Conservation (phyloP, 1,139 yeast genomes). For the Candida albicans region DNA sequence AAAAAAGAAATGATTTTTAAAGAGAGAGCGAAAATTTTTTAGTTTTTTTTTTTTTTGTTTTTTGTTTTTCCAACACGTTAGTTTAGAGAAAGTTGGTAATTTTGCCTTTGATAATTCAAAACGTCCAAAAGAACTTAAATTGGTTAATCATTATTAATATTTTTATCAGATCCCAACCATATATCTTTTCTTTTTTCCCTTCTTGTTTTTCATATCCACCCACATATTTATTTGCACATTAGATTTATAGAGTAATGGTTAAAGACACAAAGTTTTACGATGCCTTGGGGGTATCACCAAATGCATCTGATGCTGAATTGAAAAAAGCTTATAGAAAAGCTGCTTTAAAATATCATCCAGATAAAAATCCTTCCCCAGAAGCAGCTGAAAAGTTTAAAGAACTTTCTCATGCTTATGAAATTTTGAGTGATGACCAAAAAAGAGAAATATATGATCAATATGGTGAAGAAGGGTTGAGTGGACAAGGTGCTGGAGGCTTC, state of each 20-base stretch:
- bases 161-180: background rate
- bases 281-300: constrained; percentile 73
- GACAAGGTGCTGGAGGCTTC: constrained; percentile 63
- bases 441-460: constrained; percentile 85
- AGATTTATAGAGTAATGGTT: constrained; percentile 55
- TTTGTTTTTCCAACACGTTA: background rate
- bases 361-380: constrained; percentile 73
- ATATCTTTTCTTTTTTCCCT: background rate
- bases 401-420: constrained; percentile 86
- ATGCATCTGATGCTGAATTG: constrained; percentile 79
- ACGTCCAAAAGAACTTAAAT: background rate
- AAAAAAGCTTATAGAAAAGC: constrained; percentile 94
- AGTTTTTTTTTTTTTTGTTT: background rate
- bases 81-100: background rate
- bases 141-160: background rate
- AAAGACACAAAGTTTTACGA: constrained; percentile 90
- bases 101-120: background rate
- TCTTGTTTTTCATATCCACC: background rate
- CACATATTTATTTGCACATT: background rate
- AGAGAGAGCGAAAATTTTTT: background rate
- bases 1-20: background rate
- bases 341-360: constrained; percentile 95
- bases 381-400: constrained; percentile 97
- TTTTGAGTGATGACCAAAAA: constrained; percentile 82
- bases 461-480: constrained; percentile 89